Evolutionary conservation across 345 rosid species (phyloP).

Genomic region (Citrus unshiu): DNA sequence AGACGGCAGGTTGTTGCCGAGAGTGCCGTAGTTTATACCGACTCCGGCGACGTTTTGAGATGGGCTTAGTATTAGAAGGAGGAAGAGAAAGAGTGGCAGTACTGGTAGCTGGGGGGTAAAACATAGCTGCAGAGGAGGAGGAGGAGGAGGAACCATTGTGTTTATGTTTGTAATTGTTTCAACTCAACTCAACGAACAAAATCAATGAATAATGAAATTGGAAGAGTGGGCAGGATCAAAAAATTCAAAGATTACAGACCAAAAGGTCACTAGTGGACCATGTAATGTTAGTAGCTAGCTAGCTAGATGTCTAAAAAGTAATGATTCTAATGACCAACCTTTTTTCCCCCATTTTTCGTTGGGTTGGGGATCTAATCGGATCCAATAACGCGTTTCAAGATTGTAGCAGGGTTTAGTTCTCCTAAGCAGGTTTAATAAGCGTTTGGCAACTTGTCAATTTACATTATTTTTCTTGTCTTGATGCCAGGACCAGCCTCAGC

Average conservation of each 20-base stretch:
- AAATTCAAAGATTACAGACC: constrained; percentile 21
- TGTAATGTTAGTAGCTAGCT: too few relatives aligned
- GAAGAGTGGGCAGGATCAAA: too few relatives aligned
- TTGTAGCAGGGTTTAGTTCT: not conserved
- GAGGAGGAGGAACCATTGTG: constrained; percentile 15
- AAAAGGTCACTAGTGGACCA: constrained; percentile 6
- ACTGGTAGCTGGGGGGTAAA: not conserved
- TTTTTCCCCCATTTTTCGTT: not conserved
- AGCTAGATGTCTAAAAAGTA: not conserved
- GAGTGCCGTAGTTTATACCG: constrained; percentile 63
- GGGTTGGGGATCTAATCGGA: not conserved
- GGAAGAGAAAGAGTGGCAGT: constrained; percentile 3
- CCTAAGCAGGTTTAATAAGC: not conserved
- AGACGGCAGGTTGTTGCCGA: constrained; percentile 63
- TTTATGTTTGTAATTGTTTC: not conserved
- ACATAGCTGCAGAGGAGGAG: not conserved
- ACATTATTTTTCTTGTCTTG: too few relatives aligned
- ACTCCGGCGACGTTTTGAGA: constrained; percentile 20
- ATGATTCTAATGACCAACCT: not conserved
- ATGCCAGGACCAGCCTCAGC: too few relatives aligned
- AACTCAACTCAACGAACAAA: too few relatives aligned
- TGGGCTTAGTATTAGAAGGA: not conserved
- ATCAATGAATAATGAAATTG: too few relatives aligned
- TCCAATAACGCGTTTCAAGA: not conserved
- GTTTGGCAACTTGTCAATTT: too few relatives aligned